phyloP scores from a whole-genome alignment of 1,139 yeast genomes.

The Nakaseomyces nivariensis region DNA sequence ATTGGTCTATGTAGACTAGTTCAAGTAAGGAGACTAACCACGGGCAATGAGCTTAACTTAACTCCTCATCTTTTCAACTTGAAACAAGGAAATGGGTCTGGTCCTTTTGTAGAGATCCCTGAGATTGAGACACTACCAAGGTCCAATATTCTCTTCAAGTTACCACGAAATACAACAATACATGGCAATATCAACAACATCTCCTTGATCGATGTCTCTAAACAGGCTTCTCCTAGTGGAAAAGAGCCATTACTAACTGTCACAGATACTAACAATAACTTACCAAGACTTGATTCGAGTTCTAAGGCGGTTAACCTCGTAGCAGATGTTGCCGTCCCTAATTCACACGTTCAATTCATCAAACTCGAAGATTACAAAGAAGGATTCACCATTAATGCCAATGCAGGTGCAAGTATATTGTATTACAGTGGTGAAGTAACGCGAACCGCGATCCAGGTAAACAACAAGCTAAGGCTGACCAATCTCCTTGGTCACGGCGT shows the following conservation, averaged over 20 bases:
- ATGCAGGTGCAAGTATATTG: background rate
- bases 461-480: background rate
- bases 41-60: background rate
- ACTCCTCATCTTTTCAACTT: background rate
- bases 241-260: background rate
- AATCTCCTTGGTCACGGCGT: background rate
- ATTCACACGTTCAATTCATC: background rate
- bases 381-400: background rate
- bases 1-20: background rate
- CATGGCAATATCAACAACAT: background rate
- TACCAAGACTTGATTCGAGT: background rate
- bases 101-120: conserved; percentile 1
- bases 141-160: background rate
- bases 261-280: background rate
- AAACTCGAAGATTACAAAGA: background rate
- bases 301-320: background rate
- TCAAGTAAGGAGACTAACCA: background rate
- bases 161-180: background rate
- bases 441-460: background rate
- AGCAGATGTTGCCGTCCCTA: background rate
- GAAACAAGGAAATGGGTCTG: background rate
- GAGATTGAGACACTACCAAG: background rate
- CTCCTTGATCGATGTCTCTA: background rate
- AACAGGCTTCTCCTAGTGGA: background rate
- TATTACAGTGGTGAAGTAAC: background rate